Evolutionary conservation across 148 eudicot genomes (phyloP).

Genomic region (Silene conica): DNA sequence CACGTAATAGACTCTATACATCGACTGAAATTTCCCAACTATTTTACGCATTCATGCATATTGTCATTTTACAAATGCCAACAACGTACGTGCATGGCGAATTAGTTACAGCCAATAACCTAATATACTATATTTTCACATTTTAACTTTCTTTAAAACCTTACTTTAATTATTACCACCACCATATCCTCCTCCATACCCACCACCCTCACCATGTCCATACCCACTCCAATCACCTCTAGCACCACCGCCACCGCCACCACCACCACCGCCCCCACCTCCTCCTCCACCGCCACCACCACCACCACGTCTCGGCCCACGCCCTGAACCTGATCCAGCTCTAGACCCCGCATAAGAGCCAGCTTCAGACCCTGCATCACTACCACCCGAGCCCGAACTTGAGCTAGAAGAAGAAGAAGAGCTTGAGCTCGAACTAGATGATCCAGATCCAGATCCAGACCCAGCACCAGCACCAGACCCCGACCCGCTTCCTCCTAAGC

Average conservation of each 20-base stretch:
- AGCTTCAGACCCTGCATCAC: constrained; percentile 54
- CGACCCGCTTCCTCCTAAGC: constrained; percentile 30
- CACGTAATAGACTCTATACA: not conserved
- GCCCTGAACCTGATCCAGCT: constrained; percentile 32
- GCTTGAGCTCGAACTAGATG: constrained; percentile 26
- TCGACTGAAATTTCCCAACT: not conserved
- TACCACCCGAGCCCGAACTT: constrained; percentile 34
- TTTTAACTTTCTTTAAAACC: not conserved
- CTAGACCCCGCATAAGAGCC: constrained; percentile 52
- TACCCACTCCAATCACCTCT: constrained; percentile 21
- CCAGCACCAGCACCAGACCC: constrained; percentile 42
- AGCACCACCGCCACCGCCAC: constrained; percentile 21
- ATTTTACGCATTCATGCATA: not conserved
- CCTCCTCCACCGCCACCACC: constrained; percentile 25
- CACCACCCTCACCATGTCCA: constrained; percentile 27
- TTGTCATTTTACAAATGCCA: not conserved
- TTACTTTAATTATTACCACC: constrained; percentile 12
- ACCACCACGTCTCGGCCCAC: constrained; percentile 16
- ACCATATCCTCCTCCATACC: constrained; percentile 26
- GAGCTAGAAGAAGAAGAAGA: constrained; percentile 33
- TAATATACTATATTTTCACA: not conserved
- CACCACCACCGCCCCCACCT: constrained; percentile 21
- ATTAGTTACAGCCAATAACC: not conserved
- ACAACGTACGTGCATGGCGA: not conserved
- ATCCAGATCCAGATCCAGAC: constrained; percentile 27